Evolutionary conservation across 306 rosid species (phyloP).

Genomic region (Ammopiptanthus mongolicus): DNA sequence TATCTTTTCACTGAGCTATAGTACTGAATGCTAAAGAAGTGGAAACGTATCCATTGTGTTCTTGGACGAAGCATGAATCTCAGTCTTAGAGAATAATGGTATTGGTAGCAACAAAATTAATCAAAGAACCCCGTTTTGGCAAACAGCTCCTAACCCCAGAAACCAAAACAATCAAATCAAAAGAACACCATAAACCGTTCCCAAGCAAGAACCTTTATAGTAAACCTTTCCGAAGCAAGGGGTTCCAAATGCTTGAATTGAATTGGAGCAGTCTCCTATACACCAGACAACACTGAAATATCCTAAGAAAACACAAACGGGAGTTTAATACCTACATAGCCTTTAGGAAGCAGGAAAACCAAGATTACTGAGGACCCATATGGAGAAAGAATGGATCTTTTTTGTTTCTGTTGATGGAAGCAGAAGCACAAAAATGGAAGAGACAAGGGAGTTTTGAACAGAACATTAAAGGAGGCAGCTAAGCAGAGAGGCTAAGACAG

Average conservation of each 20-base stretch:
- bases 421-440: slow-evolving; percentile 31
- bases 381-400: slow-evolving; percentile 46
- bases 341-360: slow-evolving; percentile 37
- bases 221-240: slow-evolving; percentile 20
- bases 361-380: slow-evolving; percentile 19
- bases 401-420: slow-evolving; percentile 20
- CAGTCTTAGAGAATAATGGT: slow-evolving; percentile 20
- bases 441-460: slow-evolving; percentile 27
- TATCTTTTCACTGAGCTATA: slow-evolving; percentile 35
- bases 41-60: slow-evolving; percentile 63
- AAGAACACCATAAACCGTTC: slow-evolving; percentile 25
- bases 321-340: slow-evolving; percentile 21
- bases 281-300: slow-evolving; percentile 24
- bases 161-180: slow-evolving; percentile 39
- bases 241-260: slow-evolving; percentile 47
- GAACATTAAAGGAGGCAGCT: slow-evolving; percentile 35
- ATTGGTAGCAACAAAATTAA: slow-evolving; percentile 22
- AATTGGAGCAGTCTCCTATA: slow-evolving; percentile 24
- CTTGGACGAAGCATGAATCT: slow-evolving; percentile 70
- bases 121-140: slow-evolving; percentile 31
- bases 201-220: slow-evolving; percentile 30
- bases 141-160: slow-evolving; percentile 27
- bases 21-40: slow-evolving; percentile 45
- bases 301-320: slow-evolving; percentile 14
- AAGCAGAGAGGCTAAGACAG: slow-evolving; percentile 46